Percentiles rank a stretch among this genome's conserved stretches.
Evolutionary conservation across 148 eudicot species (phyloP).

Genomic region (Chenopodium berlandieri): DNA sequence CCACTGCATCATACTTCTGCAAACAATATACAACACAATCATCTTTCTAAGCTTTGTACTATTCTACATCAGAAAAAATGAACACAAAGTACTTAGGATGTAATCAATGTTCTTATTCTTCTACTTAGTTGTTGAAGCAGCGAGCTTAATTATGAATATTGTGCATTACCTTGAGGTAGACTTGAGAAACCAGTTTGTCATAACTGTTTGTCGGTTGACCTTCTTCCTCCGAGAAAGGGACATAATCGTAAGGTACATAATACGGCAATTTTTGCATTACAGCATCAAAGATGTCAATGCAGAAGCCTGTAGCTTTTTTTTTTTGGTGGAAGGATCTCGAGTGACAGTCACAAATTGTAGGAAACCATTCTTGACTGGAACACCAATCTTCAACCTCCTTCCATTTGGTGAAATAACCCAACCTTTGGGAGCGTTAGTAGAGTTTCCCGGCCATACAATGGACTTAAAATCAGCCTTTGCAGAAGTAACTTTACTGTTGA

Average conservation of each 20-base stretch:
- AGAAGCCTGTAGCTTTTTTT: slow-evolving; percentile 36
- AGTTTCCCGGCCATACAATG: slow-evolving; percentile 66
- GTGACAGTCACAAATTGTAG: slow-evolving; percentile 39
- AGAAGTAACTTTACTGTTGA: slow-evolving; percentile 15
- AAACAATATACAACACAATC: background rate
- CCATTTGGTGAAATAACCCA: slow-evolving; percentile 61
- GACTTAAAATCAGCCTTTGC: slow-evolving; percentile 32
- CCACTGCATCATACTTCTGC: slow-evolving; percentile 57
- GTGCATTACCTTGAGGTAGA: slow-evolving; percentile 28
- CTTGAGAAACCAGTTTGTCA: slow-evolving; percentile 31
- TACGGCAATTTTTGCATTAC: slow-evolving; percentile 47
- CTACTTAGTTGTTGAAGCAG: too few species aligned
- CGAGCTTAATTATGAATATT: background rate
- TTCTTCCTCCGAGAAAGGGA: slow-evolving; percentile 36
- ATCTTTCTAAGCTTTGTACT: too few species aligned
- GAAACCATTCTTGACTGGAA: slow-evolving; percentile 51
- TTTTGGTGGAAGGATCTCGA: slow-evolving; percentile 28
- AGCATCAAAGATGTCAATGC: slow-evolving; percentile 61
- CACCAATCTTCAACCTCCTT: slow-evolving; percentile 42
- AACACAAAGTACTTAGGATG: background rate
- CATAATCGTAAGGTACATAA: slow-evolving; percentile 43
- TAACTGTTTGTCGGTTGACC: slow-evolving; percentile 32
- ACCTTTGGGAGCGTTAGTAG: slow-evolving; percentile 41
- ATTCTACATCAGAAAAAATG: background rate
- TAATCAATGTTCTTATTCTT: too few species aligned